Evolutionary conservation across 257 asterid genomes (phyloP).

Genomic region (Henckelia pumila): DNA sequence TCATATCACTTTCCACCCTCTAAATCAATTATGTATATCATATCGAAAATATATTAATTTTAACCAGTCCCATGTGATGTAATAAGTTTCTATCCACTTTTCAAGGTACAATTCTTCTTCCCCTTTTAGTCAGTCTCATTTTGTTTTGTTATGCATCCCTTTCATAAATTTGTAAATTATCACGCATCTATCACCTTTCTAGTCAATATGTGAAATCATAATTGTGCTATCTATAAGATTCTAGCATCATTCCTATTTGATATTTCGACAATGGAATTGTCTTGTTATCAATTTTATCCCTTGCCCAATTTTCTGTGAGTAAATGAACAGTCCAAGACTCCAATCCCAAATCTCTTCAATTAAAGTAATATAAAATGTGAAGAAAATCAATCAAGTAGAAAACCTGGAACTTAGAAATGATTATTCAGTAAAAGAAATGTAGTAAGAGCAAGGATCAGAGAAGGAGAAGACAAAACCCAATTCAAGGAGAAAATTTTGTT

Average conservation of each 20-base stretch:
- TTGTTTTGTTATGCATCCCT: neutral
- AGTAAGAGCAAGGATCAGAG: neutral
- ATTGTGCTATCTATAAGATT: neutral
- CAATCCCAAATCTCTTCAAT: neutral
- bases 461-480: neutral
- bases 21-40: neutral
- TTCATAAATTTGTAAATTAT: neutral
- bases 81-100: neutral
- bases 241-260: neutral
- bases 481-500: neutral
- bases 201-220: neutral
- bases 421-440: neutral
- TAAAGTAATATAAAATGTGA: neutral
- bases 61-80: neutral
- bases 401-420: neutral
- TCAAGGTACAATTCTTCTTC: neutral
- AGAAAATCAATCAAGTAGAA: neutral
- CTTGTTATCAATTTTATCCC: too few species aligned
- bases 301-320: neutral
- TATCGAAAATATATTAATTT: too few species aligned
- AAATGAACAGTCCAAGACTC: neutral
- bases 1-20: too few species aligned
- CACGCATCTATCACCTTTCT: neutral
- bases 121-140: neutral
- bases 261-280: neutral